phyloP scores from a whole-genome alignment of 2,329 filamentous ascomycete species.

The Talaromyces marneffei region DNA sequence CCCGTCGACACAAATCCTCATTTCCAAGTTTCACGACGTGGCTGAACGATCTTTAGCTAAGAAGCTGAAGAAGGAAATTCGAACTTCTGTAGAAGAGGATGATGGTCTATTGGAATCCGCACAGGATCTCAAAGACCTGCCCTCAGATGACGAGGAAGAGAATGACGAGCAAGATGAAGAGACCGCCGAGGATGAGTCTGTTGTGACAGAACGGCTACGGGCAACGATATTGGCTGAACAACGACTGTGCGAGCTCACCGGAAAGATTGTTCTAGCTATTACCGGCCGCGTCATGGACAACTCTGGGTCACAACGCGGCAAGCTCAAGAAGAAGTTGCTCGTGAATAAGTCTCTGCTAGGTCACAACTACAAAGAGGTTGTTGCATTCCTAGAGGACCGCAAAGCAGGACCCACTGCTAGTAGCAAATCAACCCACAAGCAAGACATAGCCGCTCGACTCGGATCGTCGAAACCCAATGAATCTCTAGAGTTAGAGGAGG shows the following conservation, averaged over 20 bases:
- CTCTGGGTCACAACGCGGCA: conserved; percentile 53
- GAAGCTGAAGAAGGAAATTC: conserved; percentile 45
- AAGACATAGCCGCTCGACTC: conserved; percentile 22
- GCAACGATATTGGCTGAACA: conserved; percentile 73
- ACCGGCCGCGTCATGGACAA: conserved; percentile 68
- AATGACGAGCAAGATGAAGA: conserved; percentile 50
- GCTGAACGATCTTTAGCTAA: conserved; percentile 74
- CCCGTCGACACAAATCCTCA: conserved; percentile 55
- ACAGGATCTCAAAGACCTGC: conserved; percentile 55
- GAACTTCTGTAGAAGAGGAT: conserved; percentile 48
- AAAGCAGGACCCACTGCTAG: conserved; percentile 35
- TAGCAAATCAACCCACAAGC: conserved; percentile 33
- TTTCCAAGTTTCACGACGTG: conserved; percentile 71
- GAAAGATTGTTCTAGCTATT: conserved; percentile 76
- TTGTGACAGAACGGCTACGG: conserved; percentile 51
- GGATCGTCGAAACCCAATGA: conserved; percentile 33
- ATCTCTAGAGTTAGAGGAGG: conserved; percentile 40
- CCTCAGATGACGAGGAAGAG: conserved; percentile 39
- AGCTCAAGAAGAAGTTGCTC: conserved; percentile 64
- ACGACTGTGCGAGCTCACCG: conserved; percentile 75
- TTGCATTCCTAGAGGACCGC: conserved; percentile 70
- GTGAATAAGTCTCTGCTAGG: conserved; percentile 78
- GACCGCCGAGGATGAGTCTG: conserved; percentile 26
- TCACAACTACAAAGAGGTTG: conserved; percentile 75
- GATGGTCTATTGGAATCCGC: conserved; percentile 66